A percentile compares a stretch with the other conserved stretches of the same genome.
These are phyloP conservation scores for Hemisphaericaspora xylofermentans DNA, from an alignment of 1,139 yeast genomes.

Conservation along the genomic window DNA sequence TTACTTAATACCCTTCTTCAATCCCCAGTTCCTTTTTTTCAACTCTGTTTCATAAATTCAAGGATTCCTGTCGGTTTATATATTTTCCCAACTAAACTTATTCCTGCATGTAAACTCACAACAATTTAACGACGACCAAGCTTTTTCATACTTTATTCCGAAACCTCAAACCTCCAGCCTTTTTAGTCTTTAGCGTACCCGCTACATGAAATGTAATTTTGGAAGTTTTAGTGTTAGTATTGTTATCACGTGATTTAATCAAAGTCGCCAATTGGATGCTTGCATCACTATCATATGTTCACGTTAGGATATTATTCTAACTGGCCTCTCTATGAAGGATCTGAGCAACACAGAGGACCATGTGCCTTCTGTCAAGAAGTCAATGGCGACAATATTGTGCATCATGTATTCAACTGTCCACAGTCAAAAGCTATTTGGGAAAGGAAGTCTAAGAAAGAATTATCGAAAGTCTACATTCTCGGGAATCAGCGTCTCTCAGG, in stretches of 20 bases:
- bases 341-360: neutral
- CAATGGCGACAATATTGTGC: neutral
- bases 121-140: no score
- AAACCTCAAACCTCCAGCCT: no score
- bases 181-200: no score
- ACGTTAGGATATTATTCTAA: neutral
- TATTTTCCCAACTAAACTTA: no score
- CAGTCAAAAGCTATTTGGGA: neutral
- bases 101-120: no score
- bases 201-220: no score
- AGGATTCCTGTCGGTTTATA: no score
- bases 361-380: neutral
- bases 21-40: no score
- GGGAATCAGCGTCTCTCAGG: neutral
- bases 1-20: no score
- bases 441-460: neutral
- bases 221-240: no score
- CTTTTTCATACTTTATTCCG: no score
- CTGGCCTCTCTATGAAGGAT: neutral
- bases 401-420: neutral
- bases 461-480: neutral
- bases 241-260: neutral
- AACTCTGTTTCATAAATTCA: no score
- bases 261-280: neutral
- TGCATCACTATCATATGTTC: neutral